Evolutionary conservation across 371 early-diverging fungal genomes (phyloP), one percentile per base, ranked within the genome.

Genomic region (Choanephora cucurbitarum): DNA sequence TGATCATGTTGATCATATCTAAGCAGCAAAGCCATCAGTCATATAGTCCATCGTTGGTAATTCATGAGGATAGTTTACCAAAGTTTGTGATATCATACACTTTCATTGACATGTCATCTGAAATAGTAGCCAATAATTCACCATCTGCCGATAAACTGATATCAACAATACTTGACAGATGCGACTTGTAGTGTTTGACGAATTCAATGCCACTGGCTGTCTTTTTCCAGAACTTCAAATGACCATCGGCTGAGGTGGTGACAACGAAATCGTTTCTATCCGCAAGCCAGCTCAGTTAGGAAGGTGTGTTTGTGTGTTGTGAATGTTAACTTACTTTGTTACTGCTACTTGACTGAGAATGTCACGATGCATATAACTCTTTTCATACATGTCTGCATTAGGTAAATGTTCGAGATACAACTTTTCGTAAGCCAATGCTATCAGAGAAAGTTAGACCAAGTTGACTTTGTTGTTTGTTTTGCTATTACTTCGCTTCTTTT

Each of bases 211-310:
- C 97, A 34, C 77, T 75, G 6, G 82, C 86, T n/a, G 91, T 87
- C 79, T 96, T 96, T 67, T 97, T 96, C 99, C 99, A 98, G 60
- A 97, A 97, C 70, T 98, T 98, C 17, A 98, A 83, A 66, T 95
- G 95, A 0, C 99, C 99, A 73, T 98, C 97, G 4, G 87, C 80
- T 1, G 96, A 96, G 0, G 94, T 87, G 0, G 99, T 98, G 43
- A 98, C 82, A 39, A 98, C 64, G 66, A 96, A 97, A 60, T 95
- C 95, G 11, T 90, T 90, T 43, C 88, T 89, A 42, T n/a, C n/a
- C n/a, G n/a, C n/a, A n/a, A n/a, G n/a, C n/a, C n/a, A n/a, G n/a
- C n/a, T n/a, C n/a, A n/a, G n/a, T n/a, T n/a, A n/a, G n/a, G n/a
- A n/a, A n/a, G n/a, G n/a, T n/a, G n/a, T n/a, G n/a, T n/a, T n/a